These are phyloP conservation scores for Aspergillus bertholletiae DNA, from an alignment of 495 filamentous ascomycete species.

Conservation along the genomic window DNA sequence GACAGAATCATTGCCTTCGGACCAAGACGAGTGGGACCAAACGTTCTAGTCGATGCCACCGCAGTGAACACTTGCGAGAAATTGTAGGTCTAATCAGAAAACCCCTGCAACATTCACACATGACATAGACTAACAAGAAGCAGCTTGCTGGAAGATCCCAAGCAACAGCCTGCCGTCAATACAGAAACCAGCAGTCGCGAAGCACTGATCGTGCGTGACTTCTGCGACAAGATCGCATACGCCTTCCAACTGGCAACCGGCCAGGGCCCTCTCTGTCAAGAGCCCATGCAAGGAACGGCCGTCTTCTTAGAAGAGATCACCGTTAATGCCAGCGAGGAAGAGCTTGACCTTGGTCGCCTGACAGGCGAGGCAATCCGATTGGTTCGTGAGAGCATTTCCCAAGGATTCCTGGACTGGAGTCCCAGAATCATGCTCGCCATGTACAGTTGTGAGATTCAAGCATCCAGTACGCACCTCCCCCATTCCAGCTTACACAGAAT, in stretches of 20 bases:
- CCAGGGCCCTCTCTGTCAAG: slow-evolving; percentile 87
- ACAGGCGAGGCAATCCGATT: slow-evolving; percentile 90
- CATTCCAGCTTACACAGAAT: background rate
- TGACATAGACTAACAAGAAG: slow-evolving; percentile 12
- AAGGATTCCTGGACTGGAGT: slow-evolving; percentile 93
- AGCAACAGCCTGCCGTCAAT: slow-evolving; percentile 24
- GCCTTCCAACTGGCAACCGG: slow-evolving; percentile 91
- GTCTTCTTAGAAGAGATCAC: slow-evolving; percentile 83
- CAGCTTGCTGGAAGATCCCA: slow-evolving; percentile 39
- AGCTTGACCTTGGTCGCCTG: slow-evolving; percentile 74
- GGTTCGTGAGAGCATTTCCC: slow-evolving; percentile 77
- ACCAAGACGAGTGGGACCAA: slow-evolving; percentile 78
- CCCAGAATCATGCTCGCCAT: slow-evolving; percentile 93
- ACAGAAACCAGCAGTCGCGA: slow-evolving; percentile 36
- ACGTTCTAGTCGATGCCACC: slow-evolving; percentile 84
- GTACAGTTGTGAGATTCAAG: slow-evolving; percentile 97
- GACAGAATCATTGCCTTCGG: slow-evolving; percentile 88
- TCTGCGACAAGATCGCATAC: slow-evolving; percentile 86
- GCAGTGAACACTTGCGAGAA: slow-evolving; percentile 66
- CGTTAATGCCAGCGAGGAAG: slow-evolving; percentile 53
- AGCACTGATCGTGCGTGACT: slow-evolving; percentile 63
- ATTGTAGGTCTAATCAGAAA: slow-evolving; percentile 54
- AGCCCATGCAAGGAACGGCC: slow-evolving; percentile 89
- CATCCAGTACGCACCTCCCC: slow-evolving; percentile 62
- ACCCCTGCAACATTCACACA: background rate